These are phyloP conservation scores for Ceratocystis colombiana DNA, from an alignment of 2,329 filamentous ascomycete genomes.

Conservation along the genomic window DNA sequence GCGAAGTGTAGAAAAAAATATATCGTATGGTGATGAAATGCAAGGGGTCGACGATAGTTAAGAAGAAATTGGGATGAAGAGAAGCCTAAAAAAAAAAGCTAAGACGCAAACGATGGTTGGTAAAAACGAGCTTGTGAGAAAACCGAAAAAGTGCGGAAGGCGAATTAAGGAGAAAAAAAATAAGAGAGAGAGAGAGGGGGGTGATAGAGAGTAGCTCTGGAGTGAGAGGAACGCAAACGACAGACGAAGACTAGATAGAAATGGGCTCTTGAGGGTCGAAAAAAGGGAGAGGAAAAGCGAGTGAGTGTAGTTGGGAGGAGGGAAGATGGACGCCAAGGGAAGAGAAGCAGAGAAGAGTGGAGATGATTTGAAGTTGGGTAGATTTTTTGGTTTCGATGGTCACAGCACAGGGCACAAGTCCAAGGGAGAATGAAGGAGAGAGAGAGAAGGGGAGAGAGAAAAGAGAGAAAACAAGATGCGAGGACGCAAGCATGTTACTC, in stretches of 20 bases:
- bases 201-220: neutral
- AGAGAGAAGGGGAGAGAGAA: neutral
- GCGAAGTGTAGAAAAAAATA: slow-evolving; percentile 11
- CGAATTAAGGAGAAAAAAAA: slow-evolving; percentile 4
- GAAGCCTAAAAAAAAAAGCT: slow-evolving; percentile 1
- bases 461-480: slow-evolving; percentile 14
- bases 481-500: neutral
- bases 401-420: slow-evolving; percentile 15
- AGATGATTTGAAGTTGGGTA: slow-evolving; percentile 9
- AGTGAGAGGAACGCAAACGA: slow-evolving; percentile 12
- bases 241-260: slow-evolving; percentile 3
- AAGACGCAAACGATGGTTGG: slow-evolving; percentile 7
- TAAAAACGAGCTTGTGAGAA: slow-evolving; percentile 8
- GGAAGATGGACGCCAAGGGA: slow-evolving; percentile 5
- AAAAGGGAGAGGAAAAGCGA: slow-evolving; percentile 1
- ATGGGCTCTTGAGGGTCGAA: slow-evolving; percentile 16
- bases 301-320: neutral
- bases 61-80: slow-evolving; percentile 10
- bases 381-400: slow-evolving; percentile 10
- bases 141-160: neutral
- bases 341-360: slow-evolving; percentile 16
- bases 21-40: slow-evolving; percentile 16
- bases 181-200: neutral
- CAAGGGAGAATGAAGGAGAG: neutral
- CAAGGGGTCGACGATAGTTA: slow-evolving; percentile 11